These are phyloP conservation scores for Nannizziopsis barbatae DNA, from an alignment of 2,329 filamentous ascomycete genomes.

Conservation along the genomic window DNA sequence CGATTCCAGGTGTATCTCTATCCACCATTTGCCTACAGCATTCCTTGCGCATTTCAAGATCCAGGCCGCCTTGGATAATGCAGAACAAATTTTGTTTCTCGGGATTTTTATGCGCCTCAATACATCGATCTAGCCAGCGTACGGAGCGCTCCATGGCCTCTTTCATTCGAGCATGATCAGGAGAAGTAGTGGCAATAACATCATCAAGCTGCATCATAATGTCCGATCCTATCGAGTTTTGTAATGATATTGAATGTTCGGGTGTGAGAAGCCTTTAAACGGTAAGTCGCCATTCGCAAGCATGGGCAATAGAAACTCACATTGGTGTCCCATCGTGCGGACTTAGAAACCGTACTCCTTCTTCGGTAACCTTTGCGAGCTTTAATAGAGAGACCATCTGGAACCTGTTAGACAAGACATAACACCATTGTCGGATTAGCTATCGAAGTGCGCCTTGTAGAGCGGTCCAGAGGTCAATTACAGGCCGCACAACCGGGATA, in stretches of 20 bases:
- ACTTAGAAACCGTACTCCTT: slow-evolving; percentile 90
- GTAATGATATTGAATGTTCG: slow-evolving; percentile 89
- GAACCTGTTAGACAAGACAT: slow-evolving; percentile 50
- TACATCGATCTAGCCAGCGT: slow-evolving; percentile 91
- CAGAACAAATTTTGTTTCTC: slow-evolving; percentile 88
- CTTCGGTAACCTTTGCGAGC: slow-evolving; percentile 85
- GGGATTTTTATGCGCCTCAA: slow-evolving; percentile 75
- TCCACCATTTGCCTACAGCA: slow-evolving; percentile 82
- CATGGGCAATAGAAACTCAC: slow-evolving; percentile 33
- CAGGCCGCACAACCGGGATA: neutral
- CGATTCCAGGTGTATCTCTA: slow-evolving; percentile 86
- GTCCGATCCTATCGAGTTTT: slow-evolving; percentile 95
- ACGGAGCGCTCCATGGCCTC: slow-evolving; percentile 93
- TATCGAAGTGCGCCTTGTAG: neutral
- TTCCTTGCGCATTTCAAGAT: slow-evolving; percentile 70
- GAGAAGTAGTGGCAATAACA: slow-evolving; percentile 90
- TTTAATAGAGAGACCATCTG: slow-evolving; percentile 97
- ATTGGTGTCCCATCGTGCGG: slow-evolving; percentile 92
- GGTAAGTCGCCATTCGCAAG: neutral
- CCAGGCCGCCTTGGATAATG: slow-evolving; percentile 92
- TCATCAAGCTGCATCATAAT: slow-evolving; percentile 99
- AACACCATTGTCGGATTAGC: slow-evolving; percentile 5
- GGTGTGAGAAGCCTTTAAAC: slow-evolving; percentile 67
- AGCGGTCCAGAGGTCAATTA: neutral
- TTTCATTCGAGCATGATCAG: slow-evolving; percentile 73